Base-by-base conservation (phyloP, 139 green algal species). In the Gonium pectorale region DNA sequence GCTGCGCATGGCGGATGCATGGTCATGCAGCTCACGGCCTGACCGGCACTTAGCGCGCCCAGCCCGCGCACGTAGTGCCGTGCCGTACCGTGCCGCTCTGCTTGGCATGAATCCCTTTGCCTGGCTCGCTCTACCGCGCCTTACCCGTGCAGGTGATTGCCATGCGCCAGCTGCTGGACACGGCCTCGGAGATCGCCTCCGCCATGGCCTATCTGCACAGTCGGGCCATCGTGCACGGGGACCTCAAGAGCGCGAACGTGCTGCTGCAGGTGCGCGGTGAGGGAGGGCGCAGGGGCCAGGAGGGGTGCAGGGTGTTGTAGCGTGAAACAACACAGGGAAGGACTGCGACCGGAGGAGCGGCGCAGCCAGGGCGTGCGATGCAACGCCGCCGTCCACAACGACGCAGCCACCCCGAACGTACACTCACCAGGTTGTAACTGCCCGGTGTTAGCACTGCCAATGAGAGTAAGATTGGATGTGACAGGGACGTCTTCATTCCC, bases 141-240 rank as follows among this genome's bases (percentile, higher is more conserved):
- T 56, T 13, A 13, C 49, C 49, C 49, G 13, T 56, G 9, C 63
- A 85, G 79, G 44, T 77, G 2, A 85, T 85, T 26, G 49, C 46
- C 33, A 67, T 85, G 79, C 64, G 43, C 1, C 64, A 77, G 19
- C 35, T 92, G 33, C 31, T 90, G 60, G 49, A 71, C 31, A 91
- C 89, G 0, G 89, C 87, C 0, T 49, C 37, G 2, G 91, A 96
- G 78, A 70, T 95, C 15, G 92, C 91, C 41, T 63, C 56, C 1
- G 93, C 91, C 5, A 88, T 95, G 86, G 64, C 75, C 21, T 95
- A 95, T 86, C 81, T 96, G 67, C 93, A 96, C 86, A 41, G 22
- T 49, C 54, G 38, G 21, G 67, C 63, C 78, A 85, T 96, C 21
- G 77, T 95, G 67, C 93, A 96, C 79, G 91, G 90, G 3, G 94